Evolutionary conservation across 768 basidiomycete genomes (phyloP).

Genomic region (Xerocomellus intermedius): DNA sequence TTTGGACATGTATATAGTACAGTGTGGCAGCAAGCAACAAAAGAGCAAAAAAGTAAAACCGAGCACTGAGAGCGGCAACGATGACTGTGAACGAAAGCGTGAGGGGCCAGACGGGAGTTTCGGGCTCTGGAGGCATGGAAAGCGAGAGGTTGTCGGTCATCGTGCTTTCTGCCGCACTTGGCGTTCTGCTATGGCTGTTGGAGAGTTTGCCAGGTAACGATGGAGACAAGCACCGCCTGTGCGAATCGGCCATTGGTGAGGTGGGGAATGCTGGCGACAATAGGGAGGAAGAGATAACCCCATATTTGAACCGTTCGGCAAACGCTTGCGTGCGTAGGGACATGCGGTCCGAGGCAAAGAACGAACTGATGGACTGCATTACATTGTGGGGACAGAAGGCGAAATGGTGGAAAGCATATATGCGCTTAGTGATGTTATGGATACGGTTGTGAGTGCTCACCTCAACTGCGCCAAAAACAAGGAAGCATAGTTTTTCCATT

Average conservation of each 20-base stretch:
- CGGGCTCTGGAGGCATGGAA: slow-evolving; percentile 35
- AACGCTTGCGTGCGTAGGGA: slow-evolving; percentile 48
- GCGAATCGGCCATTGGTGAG: slow-evolving; percentile 31
- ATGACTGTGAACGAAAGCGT: slow-evolving; percentile 40
- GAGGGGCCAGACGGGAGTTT: slow-evolving; percentile 37
- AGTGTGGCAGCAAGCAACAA: slow-evolving; percentile 38
- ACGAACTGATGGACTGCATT: slow-evolving; percentile 38
- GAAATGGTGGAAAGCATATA: background rate
- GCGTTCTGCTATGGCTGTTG: slow-evolving; percentile 38
- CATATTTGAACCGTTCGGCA: slow-evolving; percentile 81
- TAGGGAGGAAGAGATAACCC: slow-evolving; percentile 75
- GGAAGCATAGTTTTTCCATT: slow-evolving; percentile 28
- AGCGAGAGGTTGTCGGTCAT: slow-evolving; percentile 23
- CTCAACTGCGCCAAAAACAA: slow-evolving; percentile 29
- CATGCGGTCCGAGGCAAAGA: slow-evolving; percentile 35
- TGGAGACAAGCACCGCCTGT: slow-evolving; percentile 34
- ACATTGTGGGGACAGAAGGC: slow-evolving; percentile 12
- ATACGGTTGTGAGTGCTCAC: slow-evolving; percentile 33
- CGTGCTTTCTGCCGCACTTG: slow-evolving; percentile 37
- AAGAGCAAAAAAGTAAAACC: slow-evolving; percentile 42
- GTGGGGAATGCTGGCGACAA: slow-evolving; percentile 57
- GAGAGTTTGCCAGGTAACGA: slow-evolving; percentile 48
- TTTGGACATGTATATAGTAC: slow-evolving; percentile 41
- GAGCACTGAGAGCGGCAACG: slow-evolving; percentile 42
- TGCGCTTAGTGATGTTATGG: slow-evolving; percentile 6